phyloP scores from a whole-genome alignment of 805 yeast genomes.

The Candida peoriensis region DNA sequence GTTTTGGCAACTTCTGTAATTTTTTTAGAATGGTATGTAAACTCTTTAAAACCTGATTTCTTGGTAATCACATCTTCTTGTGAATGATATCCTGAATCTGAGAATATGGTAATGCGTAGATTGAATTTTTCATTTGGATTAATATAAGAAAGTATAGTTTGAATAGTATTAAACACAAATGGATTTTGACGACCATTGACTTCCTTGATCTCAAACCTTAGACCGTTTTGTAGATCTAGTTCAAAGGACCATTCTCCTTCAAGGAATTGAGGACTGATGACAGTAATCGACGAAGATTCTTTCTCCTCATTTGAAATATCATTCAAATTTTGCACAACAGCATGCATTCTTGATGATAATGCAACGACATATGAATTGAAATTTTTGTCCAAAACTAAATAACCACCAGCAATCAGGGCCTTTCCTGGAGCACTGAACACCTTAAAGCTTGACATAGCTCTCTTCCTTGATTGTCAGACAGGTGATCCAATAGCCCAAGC shows the following conservation, averaged over 20 bases:
- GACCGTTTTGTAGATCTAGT: constrained; percentile 14
- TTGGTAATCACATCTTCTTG: constrained; percentile 42
- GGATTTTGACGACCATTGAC: constrained; percentile 49
- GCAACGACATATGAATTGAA: constrained; percentile 82
- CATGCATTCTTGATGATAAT: constrained; percentile 85
- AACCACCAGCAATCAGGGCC: constrained; percentile 92
- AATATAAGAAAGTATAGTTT: constrained; percentile 50
- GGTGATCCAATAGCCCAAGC: too few relatives aligned
- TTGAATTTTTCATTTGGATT: constrained; percentile 23
- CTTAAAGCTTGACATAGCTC: not conserved
- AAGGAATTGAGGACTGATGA: constrained; percentile 73
- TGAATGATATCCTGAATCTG: constrained; percentile 89
- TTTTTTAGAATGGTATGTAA: constrained; percentile 53
- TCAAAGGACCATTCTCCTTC: constrained; percentile 65
- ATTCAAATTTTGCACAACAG: constrained; percentile 38
- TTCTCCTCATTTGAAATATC: not conserved
- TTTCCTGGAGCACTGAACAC: constrained; percentile 95
- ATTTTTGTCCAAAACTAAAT: constrained; percentile 75
- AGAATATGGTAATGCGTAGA: constrained; percentile 53
- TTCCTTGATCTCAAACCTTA: constrained; percentile 25
- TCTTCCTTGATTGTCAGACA: too few relatives aligned
- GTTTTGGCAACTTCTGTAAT: constrained; percentile 83
- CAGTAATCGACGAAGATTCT: constrained; percentile 28
- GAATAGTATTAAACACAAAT: constrained; percentile 62
- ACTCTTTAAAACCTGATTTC: constrained; percentile 34